A percentile compares a stretch with the other conserved stretches of the same genome.
These are phyloP conservation scores for Claviceps fusiformis DNA, from an alignment of 2,329 filamentous ascomycete genomes.

Conservation along the genomic window DNA sequence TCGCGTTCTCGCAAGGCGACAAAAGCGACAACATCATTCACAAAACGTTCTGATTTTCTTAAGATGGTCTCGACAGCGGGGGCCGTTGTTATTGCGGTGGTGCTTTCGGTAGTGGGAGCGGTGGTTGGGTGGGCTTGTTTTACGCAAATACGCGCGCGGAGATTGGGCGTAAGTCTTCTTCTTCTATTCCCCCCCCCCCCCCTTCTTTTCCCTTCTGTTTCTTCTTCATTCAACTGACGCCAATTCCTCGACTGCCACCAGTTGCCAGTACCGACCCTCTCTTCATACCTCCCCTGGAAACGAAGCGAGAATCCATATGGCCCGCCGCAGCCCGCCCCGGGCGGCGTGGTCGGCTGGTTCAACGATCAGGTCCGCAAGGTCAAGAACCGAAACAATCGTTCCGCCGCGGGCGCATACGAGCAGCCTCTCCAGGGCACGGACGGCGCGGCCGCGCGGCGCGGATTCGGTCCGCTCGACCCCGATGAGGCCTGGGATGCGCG, in stretches of 20 bases:
- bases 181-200: background rate
- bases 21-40: background rate
- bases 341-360: constrained; percentile 61
- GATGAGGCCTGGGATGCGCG: constrained; percentile 79
- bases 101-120: constrained; percentile 44
- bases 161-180: constrained; percentile 46
- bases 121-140: constrained; percentile 56
- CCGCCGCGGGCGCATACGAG: constrained; percentile 61
- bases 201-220: background rate
- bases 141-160: constrained; percentile 57
- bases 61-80: constrained; percentile 46
- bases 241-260: constrained; percentile 11
- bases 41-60: background rate
- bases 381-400: constrained; percentile 51
- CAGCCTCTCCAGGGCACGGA: constrained; percentile 30
- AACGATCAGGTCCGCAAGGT: constrained; percentile 50
- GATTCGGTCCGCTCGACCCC: constrained; percentile 59
- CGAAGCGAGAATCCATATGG: constrained; percentile 33
- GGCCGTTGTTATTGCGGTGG: constrained; percentile 59
- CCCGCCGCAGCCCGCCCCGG: constrained; percentile 39
- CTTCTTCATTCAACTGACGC: background rate
- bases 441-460: constrained; percentile 31
- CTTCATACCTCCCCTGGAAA: constrained; percentile 60
- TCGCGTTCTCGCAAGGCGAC: background rate
- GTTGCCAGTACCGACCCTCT: constrained; percentile 56